A percentile compares a stretch with the other conserved stretches of the same genome.
These are phyloP conservation scores for Daldinia vernicosa DNA, from an alignment of 495 filamentous ascomycete species.

Conservation along the genomic window DNA sequence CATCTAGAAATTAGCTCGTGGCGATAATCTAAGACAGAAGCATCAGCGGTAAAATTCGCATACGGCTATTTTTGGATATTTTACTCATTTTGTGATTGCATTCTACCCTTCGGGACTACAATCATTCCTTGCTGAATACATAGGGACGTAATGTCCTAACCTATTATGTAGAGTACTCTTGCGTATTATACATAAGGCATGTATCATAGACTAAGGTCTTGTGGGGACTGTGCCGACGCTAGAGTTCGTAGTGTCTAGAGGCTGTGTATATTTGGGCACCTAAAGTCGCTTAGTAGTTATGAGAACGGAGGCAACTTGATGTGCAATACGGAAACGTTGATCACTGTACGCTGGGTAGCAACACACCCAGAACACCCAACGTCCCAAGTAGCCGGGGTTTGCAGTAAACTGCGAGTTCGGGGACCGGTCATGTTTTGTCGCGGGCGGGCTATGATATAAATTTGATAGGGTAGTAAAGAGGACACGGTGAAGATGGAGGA, in stretches of 20 bases:
- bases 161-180: background rate
- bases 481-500: background rate
- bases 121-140: background rate
- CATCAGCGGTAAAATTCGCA: background rate
- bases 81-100: background rate
- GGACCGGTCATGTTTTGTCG: slow-evolving; percentile 19
- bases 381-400: slow-evolving; percentile 6
- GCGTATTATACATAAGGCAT: background rate
- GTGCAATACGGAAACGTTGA: slow-evolving; percentile 23
- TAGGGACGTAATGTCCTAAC: background rate
- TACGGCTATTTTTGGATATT: background rate
- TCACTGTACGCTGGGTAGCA: slow-evolving; percentile 32
- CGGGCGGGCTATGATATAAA: slow-evolving; percentile 22
- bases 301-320: slow-evolving; percentile 34
- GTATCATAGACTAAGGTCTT: slow-evolving; percentile 1
- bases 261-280: slow-evolving; percentile 14
- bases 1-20: slow-evolving; percentile 26
- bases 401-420: slow-evolving; percentile 11
- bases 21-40: slow-evolving; percentile 22
- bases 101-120: background rate
- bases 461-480: slow-evolving; percentile 28
- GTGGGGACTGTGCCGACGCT: background rate
- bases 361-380: slow-evolving; percentile 1
- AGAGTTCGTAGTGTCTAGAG: slow-evolving; percentile 2
- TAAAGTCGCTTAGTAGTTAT: slow-evolving; percentile 12